Evolutionary conservation across 306 rosid genomes (phyloP).

Genomic region (Inga leiocalycina): DNA sequence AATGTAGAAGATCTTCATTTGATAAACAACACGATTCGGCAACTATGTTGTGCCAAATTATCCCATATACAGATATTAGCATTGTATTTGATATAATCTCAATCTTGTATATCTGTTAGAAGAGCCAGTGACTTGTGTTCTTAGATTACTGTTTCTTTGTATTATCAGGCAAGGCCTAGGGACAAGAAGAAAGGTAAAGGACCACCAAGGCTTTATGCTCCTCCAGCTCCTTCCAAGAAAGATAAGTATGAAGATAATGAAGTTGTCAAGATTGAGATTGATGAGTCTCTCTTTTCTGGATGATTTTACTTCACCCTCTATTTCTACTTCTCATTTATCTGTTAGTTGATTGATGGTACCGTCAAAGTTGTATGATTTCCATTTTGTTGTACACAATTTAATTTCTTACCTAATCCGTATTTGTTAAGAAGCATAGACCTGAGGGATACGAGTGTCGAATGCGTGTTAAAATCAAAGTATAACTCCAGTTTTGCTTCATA

Average conservation of each 20-base stretch:
- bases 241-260: conserved; percentile 56
- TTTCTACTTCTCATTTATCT: conserved; percentile 11
- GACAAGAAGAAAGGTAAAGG: conserved; percentile 74
- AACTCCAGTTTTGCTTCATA: background rate
- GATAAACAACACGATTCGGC: background rate
- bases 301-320: conserved; percentile 21
- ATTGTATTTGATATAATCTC: background rate
- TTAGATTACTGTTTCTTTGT: background rate
- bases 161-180: conserved; percentile 56
- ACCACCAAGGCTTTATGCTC: conserved; percentile 49
- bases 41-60: background rate
- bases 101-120: background rate
- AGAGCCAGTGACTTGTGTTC: background rate
- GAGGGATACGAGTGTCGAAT: too few species aligned
- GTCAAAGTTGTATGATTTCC: conserved; percentile 12
- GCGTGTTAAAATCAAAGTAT: too few species aligned
- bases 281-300: conserved; percentile 52
- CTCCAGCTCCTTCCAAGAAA: conserved; percentile 53
- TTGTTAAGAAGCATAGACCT: background rate
- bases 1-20: background rate
- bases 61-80: background rate
- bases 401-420: background rate
- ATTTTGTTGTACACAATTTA: background rate
- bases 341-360: background rate
- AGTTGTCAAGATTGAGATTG: conserved; percentile 61